Evolutionary conservation across 2,329 filamentous ascomycete genomes (phyloP), one percentile per base, ranked within the genome.

Genomic region (Epichloe scottii): DNA sequence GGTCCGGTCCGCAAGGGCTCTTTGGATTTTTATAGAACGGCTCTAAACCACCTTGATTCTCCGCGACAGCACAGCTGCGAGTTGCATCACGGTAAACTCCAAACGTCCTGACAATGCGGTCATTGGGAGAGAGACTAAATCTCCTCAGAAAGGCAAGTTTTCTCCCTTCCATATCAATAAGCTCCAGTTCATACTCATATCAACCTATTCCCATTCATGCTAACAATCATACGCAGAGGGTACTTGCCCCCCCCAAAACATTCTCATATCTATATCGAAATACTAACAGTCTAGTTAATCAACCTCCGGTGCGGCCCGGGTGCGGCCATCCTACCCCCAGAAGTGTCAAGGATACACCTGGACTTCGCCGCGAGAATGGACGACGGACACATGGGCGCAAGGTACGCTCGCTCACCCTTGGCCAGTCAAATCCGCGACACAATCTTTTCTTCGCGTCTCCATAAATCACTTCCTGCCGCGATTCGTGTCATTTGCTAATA

Each of bases 301-400:
- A 73, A 76, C 62, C 74, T 97, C 68, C 82, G 85, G 64, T 75
- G 85, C 65, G 93, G 91, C 53, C 84, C 87, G 33, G 93, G 91
- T 51, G 89, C 93, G 42, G 84, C 87, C 19, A 73, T 88, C 57
- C 75, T 98, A 23, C 89, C 91, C 0, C 75, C 81, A 33, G 80
- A 88, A 62, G 79, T 94, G 50, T 82, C 83, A 44, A 77, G 80
- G 63, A 83, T 93, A 71, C 81, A 87, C 64, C 68, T 93, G 69
- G 79, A 87, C 60, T 89, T 90, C 65, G 80, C 82, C 47, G 63
- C 65, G 45, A 76, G 71, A 57, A 71, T 80, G 53, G 72, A 80
- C 44, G 76, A 78, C 48, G 87, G 86, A 44, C 84, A 91, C 66
- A 76, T 82, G 64, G 87, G 87, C 46, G 76, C 86, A 52, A 81